Percentiles rank a stretch among this genome's conserved stretches.
Evolutionary conservation across 106 monocot genomes (phyloP).

Genomic region (Phalaenopsis aphrodite): DNA sequence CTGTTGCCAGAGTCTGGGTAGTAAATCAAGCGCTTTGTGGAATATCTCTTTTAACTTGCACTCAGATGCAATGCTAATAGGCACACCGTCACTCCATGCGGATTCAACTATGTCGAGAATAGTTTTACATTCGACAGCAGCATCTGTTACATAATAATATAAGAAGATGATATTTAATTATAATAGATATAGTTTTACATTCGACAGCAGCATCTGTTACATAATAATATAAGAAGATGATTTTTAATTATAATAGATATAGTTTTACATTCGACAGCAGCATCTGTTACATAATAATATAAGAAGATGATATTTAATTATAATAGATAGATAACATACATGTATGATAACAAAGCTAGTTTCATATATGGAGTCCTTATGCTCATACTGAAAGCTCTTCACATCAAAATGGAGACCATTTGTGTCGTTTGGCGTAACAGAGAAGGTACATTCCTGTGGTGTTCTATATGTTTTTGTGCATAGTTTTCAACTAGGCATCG

Average conservation of each 20-base stretch:
- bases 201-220: slow-evolving; percentile 76
- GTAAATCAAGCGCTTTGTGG: slow-evolving; percentile 58
- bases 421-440: background rate
- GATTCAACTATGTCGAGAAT: slow-evolving; percentile 80
- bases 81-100: slow-evolving; percentile 61
- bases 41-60: slow-evolving; percentile 65
- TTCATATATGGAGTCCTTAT: background rate
- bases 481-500: background rate
- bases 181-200: slow-evolving; percentile 64
- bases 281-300: slow-evolving; percentile 36
- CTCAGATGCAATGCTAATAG: slow-evolving; percentile 28
- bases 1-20: slow-evolving; percentile 60
- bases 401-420: background rate
- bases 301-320: background rate
- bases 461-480: background rate
- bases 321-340: background rate
- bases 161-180: too few relatives aligned
- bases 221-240: too few relatives aligned
- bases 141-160: slow-evolving; percentile 47
- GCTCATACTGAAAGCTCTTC: background rate
- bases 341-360: background rate
- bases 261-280: slow-evolving; percentile 69
- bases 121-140: slow-evolving; percentile 69
- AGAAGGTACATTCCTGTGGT: background rate
- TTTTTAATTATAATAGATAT: too few relatives aligned